A percentile compares a stretch with the other conserved stretches of the same genome.
These are phyloP conservation scores for barley (Hordeum vulgare) DNA, from an alignment of 176 grass and related monocot species.

Conservation along the genomic window DNA sequence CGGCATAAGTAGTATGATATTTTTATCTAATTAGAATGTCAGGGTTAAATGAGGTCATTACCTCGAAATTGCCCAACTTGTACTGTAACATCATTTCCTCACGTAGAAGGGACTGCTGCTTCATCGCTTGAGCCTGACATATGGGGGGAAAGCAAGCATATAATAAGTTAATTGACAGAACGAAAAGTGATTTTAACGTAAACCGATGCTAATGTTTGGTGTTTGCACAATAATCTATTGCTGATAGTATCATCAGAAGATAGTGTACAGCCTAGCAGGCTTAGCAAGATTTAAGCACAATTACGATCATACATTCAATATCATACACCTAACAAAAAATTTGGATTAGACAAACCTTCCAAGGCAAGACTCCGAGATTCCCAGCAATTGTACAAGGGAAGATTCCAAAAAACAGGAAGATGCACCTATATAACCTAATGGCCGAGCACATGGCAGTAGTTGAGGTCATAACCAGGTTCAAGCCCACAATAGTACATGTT, in stretches of 20 bases:
- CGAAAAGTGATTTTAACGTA: background rate
- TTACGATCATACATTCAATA: background rate
- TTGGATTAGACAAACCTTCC: background rate
- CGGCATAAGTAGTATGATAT: background rate
- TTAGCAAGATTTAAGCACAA: background rate
- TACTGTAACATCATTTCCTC: constrained; percentile 99
- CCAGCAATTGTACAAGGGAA: background rate
- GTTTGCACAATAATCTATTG: background rate
- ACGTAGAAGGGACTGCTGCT: constrained; percentile 80
- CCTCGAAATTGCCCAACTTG: constrained; percentile 85
- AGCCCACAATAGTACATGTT: background rate
- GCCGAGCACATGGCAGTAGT: background rate
- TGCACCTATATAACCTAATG: background rate
- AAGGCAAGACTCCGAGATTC: background rate
- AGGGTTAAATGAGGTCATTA: constrained; percentile 4
- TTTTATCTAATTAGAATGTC: background rate
- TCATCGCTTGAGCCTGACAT: constrained; percentile 97
- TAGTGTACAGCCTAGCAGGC: background rate
- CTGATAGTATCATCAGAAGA: background rate
- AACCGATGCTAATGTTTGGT: background rate
- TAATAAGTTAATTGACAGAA: background rate
- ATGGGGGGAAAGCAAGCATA: background rate
- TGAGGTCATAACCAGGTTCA: background rate
- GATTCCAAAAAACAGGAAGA: background rate
- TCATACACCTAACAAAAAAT: background rate